These are phyloP conservation scores for Meyerozyma elateridarum DNA, from an alignment of 1,139 yeast genomes.

Conservation along the genomic window DNA sequence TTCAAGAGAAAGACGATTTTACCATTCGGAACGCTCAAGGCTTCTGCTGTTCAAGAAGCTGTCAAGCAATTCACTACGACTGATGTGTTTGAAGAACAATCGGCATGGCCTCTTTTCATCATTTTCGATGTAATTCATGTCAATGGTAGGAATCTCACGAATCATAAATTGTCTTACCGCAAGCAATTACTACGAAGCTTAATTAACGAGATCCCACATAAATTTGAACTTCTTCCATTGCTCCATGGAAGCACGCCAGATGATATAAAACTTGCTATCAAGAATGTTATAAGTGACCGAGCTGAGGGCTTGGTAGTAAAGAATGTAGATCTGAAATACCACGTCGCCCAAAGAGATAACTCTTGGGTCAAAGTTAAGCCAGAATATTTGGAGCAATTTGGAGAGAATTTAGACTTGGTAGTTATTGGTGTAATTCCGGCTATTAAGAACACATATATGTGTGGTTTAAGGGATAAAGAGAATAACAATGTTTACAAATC, in stretches of 20 bases:
- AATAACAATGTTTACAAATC: slow-evolving; percentile 38
- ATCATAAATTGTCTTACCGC: slow-evolving; percentile 51
- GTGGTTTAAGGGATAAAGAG: slow-evolving; percentile 52
- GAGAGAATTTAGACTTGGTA: slow-evolving; percentile 77
- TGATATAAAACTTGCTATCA: slow-evolving; percentile 55
- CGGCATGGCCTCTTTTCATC: slow-evolving; percentile 56
- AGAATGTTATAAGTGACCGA: slow-evolving; percentile 53
- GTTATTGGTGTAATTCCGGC: slow-evolving; percentile 78
- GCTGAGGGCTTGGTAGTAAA: slow-evolving; percentile 86
- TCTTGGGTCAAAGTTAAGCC: slow-evolving; percentile 89
- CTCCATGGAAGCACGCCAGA: slow-evolving; percentile 39
- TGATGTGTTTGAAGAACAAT: slow-evolving; percentile 32
- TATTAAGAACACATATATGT: slow-evolving; percentile 67
- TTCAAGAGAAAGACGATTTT: slow-evolving; percentile 50
- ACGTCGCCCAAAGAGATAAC: slow-evolving; percentile 53
- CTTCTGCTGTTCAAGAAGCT: slow-evolving; percentile 59
- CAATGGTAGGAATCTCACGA: slow-evolving; percentile 60
- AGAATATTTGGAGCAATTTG: slow-evolving; percentile 80
- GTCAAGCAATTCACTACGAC: slow-evolving; percentile 37
- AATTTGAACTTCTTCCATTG: slow-evolving; percentile 53
- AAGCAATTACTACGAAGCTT: slow-evolving; percentile 47
- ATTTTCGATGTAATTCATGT: slow-evolving; percentile 69
- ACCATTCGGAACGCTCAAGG: slow-evolving; percentile 77
- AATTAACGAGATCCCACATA: slow-evolving; percentile 43
- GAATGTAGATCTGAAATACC: slow-evolving; percentile 54